Evolutionary conservation across 805 yeast genomes (phyloP), one percentile per base, ranked within the genome.

Genomic region (Wickerhamiella nectarea): DNA sequence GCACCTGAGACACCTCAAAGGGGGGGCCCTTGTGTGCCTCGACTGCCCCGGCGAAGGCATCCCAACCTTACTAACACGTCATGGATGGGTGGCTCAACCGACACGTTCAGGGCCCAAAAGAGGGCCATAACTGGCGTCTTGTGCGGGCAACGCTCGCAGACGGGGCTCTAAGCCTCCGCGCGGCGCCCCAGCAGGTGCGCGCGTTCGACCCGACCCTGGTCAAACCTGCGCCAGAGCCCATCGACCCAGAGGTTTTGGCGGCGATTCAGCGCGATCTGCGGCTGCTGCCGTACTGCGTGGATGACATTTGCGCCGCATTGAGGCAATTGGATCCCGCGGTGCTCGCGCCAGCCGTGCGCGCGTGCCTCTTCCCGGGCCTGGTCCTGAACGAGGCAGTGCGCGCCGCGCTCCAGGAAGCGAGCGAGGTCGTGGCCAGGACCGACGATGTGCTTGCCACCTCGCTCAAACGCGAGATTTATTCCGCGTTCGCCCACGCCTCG

Each of bases 81-180:
- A 76, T 73, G 56, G 63, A 65, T 0, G 78, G 79, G 4, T 78
- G 83, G 83, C 50, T 78, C 14, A 78, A 78, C 54, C 69, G 66
- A 48, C 54, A 51, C 38, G 45, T 46, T 25, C 46, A 48, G 9
- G 25, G 50, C 15, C 31, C 21, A 34, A 40, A 40, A 31, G 46
- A 20, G 37, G 44, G 46, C n/a, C 46, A 33, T 37, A 44, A 46
- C 51, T 70, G 58, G 63, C 63, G 71, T 46, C 58, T 83, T 25
- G 74, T 66, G 45, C 67, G 79, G 41, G 85, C 80, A 0, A 83
- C 77, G 53, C 62, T 86, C 46, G 74, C 70, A 52, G 94, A 94
- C 15, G 74, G 86, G 1, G 65, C 67, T 35, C 61, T 86, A 42
- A 66, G 68, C 43, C 58, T 86, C 14, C 81, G 74, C 57, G 69